Conservation (phyloP, 148 eudicot species). For the Camellia lanceoleosa region DNA sequence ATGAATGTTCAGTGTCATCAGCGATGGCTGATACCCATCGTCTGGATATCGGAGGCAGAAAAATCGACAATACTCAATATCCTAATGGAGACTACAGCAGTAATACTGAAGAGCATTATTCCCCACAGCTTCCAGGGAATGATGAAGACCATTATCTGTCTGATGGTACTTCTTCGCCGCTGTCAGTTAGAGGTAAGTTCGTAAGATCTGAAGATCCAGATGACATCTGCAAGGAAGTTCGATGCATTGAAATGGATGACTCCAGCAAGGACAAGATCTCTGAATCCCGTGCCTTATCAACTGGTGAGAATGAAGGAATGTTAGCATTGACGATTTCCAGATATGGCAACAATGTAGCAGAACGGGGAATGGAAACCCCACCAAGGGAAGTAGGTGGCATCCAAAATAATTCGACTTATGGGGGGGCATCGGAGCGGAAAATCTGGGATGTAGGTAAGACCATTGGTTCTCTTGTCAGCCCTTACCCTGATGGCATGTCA, state of each 20-base stretch:
- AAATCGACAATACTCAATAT: no score
- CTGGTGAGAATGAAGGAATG: slow-evolving; percentile 33
- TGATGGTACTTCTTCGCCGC: slow-evolving; percentile 5
- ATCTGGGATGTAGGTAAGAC: slow-evolving; percentile 53
- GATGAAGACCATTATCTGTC: slow-evolving; percentile 21
- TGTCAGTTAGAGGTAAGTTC: slow-evolving; percentile 12
- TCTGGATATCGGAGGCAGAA: slow-evolving; percentile 20
- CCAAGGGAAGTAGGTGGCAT: slow-evolving; percentile 27
- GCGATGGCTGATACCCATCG: no score
- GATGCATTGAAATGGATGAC: slow-evolving; percentile 66
- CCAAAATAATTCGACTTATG: slow-evolving; percentile 42
- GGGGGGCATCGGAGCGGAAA: slow-evolving; percentile 49
- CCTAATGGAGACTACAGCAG: no score
- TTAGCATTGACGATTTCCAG: slow-evolving; percentile 18
- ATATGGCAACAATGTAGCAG: slow-evolving; percentile 22
- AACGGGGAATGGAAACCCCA: slow-evolving; percentile 22
- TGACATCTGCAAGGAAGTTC: slow-evolving; percentile 72
- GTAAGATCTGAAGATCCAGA: slow-evolving; percentile 33
- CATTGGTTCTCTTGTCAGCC: slow-evolving; percentile 48
- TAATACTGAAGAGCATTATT: no score
- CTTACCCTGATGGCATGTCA: slow-evolving; percentile 40
- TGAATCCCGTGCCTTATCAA: slow-evolving; percentile 29
- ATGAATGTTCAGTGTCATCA: no score
- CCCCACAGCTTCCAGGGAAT: not conserved
- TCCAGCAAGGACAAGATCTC: slow-evolving; percentile 31